Evolutionary conservation across 164 flowering plant genomes (phyloP), one percentile per base, ranked within the genome.

Genomic region (grape (Vitis vinifera)): DNA sequence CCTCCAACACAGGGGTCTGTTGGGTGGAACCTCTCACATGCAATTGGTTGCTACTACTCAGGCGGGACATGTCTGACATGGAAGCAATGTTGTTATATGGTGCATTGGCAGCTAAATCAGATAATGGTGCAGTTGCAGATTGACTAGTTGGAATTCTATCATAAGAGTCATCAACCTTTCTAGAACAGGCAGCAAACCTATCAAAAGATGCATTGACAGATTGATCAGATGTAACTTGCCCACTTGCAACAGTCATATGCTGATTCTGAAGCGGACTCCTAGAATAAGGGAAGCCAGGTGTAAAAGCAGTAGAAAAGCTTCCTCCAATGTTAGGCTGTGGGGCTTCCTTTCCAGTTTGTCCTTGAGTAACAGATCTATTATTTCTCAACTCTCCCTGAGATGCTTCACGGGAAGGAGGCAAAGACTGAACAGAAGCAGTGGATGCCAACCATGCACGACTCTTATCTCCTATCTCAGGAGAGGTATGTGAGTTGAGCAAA

Each of bases 231-330:
- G 68, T 55, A 64, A 19, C 72, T 71, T 78, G 78, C 55, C 78
- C 82, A 79, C 80, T 73, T 64, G 63, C 66, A 65, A 58, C 68
- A 71, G 76, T 31, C 53, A 69, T 62, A 3, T 73, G 82, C 75
- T 83, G 89, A 58, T 66, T 74, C 29, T 82, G 87, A 69, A 73
- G 71, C 56, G 75, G 87, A 74, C 78, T 79, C 77, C 82, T 76
- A 14, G 76, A 51, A 77, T 70, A 60, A 30, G 83, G 72, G 58
- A 69, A 63, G 55, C 77, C 76, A 59, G 88, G 62, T 50, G 76
- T 17, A 68, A 75, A 73, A 59, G 84, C 53, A 19, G 80, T 63
- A 59, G 83, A 62, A 47, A 72, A 59, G 19, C 81, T 82, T 55
- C 72, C 85, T 63, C 72, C 83, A 61, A 67, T 51, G 55, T 66